Percentiles rank a stretch among this genome's conserved stretches.
Conservation (phyloP, 345 rosid species). For the Rubroshorea leprosula region DNA sequence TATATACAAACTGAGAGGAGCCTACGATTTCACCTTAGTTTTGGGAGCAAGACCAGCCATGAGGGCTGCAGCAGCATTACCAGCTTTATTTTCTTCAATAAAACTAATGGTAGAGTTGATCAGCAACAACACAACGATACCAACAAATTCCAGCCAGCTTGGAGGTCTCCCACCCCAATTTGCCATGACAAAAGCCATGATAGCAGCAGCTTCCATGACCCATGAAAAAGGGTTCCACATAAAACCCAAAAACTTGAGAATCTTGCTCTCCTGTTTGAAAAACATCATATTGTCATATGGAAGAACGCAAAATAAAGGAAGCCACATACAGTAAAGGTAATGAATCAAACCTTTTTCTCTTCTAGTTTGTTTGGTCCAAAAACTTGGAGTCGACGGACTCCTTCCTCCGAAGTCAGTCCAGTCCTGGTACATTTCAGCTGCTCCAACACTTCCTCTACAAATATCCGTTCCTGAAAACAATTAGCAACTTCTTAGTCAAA, state of each 20-base stretch:
- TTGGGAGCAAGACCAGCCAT: constrained; percentile 96
- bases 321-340: neutral
- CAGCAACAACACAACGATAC: constrained; percentile 56
- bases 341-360: constrained; percentile 63
- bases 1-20: constrained; percentile 5
- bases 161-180: constrained; percentile 78
- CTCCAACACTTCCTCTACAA: constrained; percentile 79
- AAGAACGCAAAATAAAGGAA: neutral
- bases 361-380: constrained; percentile 94
- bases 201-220: constrained; percentile 96
- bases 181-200: constrained; percentile 80
- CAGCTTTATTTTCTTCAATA: constrained; percentile 88
- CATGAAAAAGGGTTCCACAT: constrained; percentile 99
- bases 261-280: constrained; percentile 61
- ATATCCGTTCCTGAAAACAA: constrained; percentile 51
- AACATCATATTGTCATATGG: neutral
- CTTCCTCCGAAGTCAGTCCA: constrained; percentile 63
- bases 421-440: constrained; percentile 48
- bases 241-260: constrained; percentile 83
- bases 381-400: constrained; percentile 56
- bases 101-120: constrained; percentile 96
- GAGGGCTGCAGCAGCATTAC: constrained; percentile 91
- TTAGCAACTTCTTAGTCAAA: constrained; percentile 5
- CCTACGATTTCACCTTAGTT: constrained; percentile 54
- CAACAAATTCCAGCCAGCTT: constrained; percentile 92